Evolutionary conservation across 345 rosid genomes (phyloP), one percentile per base, ranked within the genome.

Genomic region (Eucalyptus globulus): DNA sequence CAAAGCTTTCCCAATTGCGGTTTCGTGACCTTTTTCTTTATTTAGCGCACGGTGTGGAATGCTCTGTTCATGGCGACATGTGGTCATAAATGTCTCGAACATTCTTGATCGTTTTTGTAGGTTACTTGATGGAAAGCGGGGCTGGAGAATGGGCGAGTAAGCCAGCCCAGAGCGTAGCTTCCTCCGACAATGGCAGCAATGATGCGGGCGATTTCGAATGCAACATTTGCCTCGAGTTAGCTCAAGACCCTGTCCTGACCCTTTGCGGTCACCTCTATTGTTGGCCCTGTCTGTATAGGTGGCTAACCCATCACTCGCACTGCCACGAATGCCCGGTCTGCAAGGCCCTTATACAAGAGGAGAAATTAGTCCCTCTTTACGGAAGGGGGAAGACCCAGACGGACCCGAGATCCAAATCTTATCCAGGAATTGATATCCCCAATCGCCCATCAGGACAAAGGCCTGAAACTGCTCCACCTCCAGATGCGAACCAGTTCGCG

Each of bases 261-360:
- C 97, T 95, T 44, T 98, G 99, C 58, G 98, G 99, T 24, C 99
- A 98, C 56, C 98, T 98, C 88, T 97, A 91, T 87, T 98, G 99
- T 37, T 98, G 99, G 99, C 99, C 99, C 47, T 98, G 99, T 56
- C 90, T 98, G 8, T 97, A 95, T 90, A 93, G 95, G 67, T 98
- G 99, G 99, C 93, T 97, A 40, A 94, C 92, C 89, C 96, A 96
- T 83, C 99, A 98, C 87, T 98, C 99, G 0, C 96, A 95, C 53
- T 96, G 93, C 40, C 99, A 97, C 13, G 99, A 97, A 90, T 98
- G 99, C 53, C 99, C 99, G 0, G 97, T 98, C 49, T 98, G 99
- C 93, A 98, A 97, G 94, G 99, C 99, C 22, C 89, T 97, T 8
- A 93, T 97, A 16, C 93, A 96, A 91, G 99, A 98, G 91, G 99